Evolutionary conservation across 257 asterid genomes (phyloP).

Genomic region (Gentiana straminea): DNA sequence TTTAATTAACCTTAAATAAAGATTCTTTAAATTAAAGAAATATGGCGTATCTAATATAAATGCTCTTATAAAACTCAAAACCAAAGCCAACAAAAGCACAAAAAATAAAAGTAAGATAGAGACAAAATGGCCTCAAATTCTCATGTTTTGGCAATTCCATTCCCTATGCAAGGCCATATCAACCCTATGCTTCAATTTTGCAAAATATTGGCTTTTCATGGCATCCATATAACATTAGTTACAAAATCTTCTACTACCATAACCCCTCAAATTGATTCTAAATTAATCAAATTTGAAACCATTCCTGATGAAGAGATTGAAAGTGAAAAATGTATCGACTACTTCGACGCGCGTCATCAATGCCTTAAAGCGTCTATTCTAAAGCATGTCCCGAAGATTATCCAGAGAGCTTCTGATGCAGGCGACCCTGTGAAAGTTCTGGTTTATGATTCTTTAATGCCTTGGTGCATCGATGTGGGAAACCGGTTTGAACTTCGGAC

Average conservation of each 20-base stretch:
- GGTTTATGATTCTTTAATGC: constrained; percentile 23
- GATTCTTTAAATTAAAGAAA: too few relatives aligned
- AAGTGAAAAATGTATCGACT: background rate
- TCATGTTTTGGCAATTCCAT: background rate
- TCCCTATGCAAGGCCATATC: background rate
- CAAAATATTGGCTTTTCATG: background rate
- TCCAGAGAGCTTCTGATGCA: background rate
- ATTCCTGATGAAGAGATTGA: background rate
- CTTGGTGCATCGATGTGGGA: constrained; percentile 28
- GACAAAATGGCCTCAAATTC: background rate
- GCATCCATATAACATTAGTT: background rate
- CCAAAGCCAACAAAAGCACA: background rate
- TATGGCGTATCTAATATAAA: too few relatives aligned
- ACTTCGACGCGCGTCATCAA: background rate
- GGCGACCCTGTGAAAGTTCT: constrained; percentile 6
- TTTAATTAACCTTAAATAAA: too few relatives aligned
- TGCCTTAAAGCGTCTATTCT: background rate
- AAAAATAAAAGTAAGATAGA: background rate
- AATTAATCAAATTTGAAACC: background rate
- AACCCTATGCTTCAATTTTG: constrained; percentile 1
- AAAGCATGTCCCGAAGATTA: background rate
- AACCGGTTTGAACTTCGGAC: constrained; percentile 14
- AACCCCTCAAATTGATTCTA: background rate
- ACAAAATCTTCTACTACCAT: background rate
- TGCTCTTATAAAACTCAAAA: too few relatives aligned